Conservation (phyloP, 305 asterid species). For the Fraxinus nigra region DNA sequence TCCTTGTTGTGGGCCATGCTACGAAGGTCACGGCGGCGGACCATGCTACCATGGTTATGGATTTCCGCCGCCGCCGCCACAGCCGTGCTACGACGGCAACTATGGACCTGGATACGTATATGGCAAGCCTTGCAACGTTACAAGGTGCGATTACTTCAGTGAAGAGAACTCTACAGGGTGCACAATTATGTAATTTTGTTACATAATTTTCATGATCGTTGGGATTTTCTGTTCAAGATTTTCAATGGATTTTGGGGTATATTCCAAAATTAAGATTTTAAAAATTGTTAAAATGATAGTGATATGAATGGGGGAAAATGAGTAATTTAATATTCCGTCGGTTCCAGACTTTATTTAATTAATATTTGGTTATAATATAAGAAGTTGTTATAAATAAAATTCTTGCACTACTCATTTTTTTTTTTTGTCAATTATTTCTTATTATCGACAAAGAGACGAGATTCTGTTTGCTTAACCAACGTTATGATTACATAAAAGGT, state of each 20-base stretch:
- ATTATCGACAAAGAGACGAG: not conserved
- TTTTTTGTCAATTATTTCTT: not conserved
- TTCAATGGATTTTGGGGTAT: not conserved
- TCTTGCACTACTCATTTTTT: not conserved
- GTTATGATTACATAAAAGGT: not conserved
- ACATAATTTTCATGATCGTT: not conserved
- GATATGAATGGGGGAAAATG: not conserved
- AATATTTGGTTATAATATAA: not conserved
- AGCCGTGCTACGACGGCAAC: slow-evolving; percentile 33
- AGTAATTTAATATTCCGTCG: not conserved
- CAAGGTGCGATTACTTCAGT: slow-evolving; percentile 39
- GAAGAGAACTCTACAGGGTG: slow-evolving; percentile 54
- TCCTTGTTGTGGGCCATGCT: slow-evolving; percentile 44
- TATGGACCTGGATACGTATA: slow-evolving; percentile 30
- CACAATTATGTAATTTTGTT: slow-evolving; percentile 37
- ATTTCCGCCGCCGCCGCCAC: slow-evolving; percentile 42
- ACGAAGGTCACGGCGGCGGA: slow-evolving; percentile 41
- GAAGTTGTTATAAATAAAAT: not conserved
- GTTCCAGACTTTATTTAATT: not conserved
- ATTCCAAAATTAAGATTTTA: not conserved
- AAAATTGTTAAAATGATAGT: not conserved
- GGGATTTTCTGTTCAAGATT: not conserved
- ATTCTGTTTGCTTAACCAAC: not conserved
- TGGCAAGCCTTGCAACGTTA: slow-evolving; percentile 29
- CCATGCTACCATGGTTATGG: slow-evolving; percentile 62